phyloP scores from a whole-genome alignment of 1,139 yeast genomes.

The Geotrichum cucujoidarum region DNA sequence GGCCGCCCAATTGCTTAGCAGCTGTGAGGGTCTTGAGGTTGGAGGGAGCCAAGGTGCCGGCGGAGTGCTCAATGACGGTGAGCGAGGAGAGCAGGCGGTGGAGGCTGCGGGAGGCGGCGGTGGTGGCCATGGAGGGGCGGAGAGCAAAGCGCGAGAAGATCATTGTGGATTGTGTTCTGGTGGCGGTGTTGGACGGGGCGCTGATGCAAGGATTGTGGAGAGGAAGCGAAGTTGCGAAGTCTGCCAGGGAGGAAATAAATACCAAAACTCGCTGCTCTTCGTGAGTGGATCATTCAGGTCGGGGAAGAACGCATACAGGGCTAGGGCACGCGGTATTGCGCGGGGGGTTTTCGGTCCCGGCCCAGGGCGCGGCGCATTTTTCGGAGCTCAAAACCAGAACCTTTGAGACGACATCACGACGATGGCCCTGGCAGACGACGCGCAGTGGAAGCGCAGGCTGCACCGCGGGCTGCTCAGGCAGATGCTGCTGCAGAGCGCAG shows the following conservation, averaged over 20 bases:
- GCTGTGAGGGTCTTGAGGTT: conserved; percentile 49
- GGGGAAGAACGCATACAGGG: conserved; percentile 10
- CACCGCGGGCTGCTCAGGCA: conserved; percentile 25
- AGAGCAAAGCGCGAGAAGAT: conserved; percentile 11
- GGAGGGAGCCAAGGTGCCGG: conserved; percentile 55
- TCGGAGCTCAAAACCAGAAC: too few relatives aligned
- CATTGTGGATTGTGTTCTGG: conserved; percentile 1
- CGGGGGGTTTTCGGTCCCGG: conserved; percentile 19
- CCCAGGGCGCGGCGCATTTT: neutral
- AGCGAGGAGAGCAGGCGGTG: conserved; percentile 53
- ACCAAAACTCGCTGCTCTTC: too few relatives aligned
- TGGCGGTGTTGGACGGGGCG: neutral
- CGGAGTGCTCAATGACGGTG: conserved; percentile 62
- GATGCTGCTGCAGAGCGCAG: conserved; percentile 30
- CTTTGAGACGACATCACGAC: too few relatives aligned
- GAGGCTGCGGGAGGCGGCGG: neutral
- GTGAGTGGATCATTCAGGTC: conserved; percentile 1
- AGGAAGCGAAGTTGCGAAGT: neutral
- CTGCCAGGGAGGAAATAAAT: neutral
- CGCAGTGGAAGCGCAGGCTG: neutral
- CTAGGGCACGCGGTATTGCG: conserved; percentile 5
- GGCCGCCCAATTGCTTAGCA: conserved; percentile 38
- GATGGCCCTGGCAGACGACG: neutral
- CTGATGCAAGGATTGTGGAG: conserved; percentile 2
- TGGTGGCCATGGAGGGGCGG: conserved; percentile 2